Evolutionary conservation across 2,329 filamentous ascomycete genomes (phyloP), one percentile per base, ranked within the genome.

Genomic region (Rutstroemia sp.): DNA sequence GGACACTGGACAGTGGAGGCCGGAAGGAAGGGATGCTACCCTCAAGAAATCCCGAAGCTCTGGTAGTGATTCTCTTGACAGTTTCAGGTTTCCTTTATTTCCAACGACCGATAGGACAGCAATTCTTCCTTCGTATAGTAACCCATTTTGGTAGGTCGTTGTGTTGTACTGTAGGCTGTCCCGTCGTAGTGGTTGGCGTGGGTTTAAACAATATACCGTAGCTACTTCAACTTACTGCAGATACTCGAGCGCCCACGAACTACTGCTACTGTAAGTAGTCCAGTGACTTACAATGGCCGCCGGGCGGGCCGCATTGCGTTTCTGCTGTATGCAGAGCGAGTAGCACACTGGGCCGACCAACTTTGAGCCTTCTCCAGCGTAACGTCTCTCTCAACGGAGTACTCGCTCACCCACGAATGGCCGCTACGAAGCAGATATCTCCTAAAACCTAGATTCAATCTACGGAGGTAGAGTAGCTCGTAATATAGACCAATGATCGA

Each of bases 401-500:
- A 9, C 30, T 9, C 30, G 30, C 10, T 9, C 10, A 12, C 30
- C 30, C 30, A 34, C 10, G 8, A 5, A 34, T 12, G 30, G 12
- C 30, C 10, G 30, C 30, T 12, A 34, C 12, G 30, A 34, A 34
- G 30, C 30, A 34, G 12, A 12, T 12, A 34, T 34, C 30, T 34
- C 30, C 10, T 12, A 14, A 12, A 12, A 9, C 9, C 30, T 12
- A 34, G 12, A 34, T 34, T 34, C 30, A 1, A 34, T 12, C 30
- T 34, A 4, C 30, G 12, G 30, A 19, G n/a, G 39, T 42, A 42
- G 39, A 12, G 17, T 42, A 42, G 19, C 16, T 42, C 51, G 51
- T 54, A 54, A 39, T 16, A 23, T 48, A 19, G 34, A n/a, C 44
- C 51, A 54, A 54, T 48, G 17, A 54, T 25, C 6, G 23, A 40